Evolutionary conservation across 2,329 filamentous ascomycete species (phyloP).

Genomic region (Proliferodiscus dingleyae): DNA sequence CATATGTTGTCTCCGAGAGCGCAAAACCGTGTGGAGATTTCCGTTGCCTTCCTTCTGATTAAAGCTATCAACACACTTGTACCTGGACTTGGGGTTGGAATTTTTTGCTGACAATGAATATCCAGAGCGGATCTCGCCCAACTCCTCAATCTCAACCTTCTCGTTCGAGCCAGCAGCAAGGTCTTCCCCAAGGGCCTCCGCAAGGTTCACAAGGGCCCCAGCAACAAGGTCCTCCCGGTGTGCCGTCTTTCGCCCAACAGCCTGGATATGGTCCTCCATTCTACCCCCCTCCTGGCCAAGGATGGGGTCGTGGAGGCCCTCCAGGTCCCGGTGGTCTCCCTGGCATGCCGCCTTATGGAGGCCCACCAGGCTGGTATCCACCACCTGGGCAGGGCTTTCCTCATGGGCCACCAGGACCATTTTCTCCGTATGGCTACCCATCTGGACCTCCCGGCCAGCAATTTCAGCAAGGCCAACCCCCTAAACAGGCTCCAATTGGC

Average conservation of each 20-base stretch:
- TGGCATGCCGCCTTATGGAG: conserved; percentile 68
- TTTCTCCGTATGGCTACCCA: conserved; percentile 41
- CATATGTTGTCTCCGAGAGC: conserved; percentile 81
- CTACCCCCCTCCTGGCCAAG: conserved; percentile 40
- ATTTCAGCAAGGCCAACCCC: conserved; percentile 20
- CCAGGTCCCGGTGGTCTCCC: conserved; percentile 62
- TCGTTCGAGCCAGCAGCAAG: conserved; percentile 9
- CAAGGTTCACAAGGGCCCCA: conserved; percentile 9
- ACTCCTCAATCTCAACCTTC: conserved; percentile 18
- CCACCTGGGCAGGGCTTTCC: conserved; percentile 71
- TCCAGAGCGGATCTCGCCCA: conserved; percentile 41
- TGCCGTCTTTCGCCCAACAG: conserved; percentile 34
- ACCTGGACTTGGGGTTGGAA: conserved; percentile 3
- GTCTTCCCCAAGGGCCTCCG: conserved; percentile 13
- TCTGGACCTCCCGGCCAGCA: conserved; percentile 51
- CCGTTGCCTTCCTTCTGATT: conserved; percentile 99
- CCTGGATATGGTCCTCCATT: conserved; percentile 37
- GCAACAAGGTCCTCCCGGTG: conserved; percentile 14
- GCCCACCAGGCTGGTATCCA: conserved; percentile 71
- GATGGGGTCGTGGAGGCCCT: conserved; percentile 51
- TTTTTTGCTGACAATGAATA: conserved; percentile 21
- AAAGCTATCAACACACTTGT: conserved; percentile 6
- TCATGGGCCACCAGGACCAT: conserved; percentile 59
- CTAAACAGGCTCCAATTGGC: conserved; percentile 48
- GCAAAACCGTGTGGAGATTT: conserved; percentile 94